Conservation (phyloP, 805 yeast genomes). For the Nakazawaea pomicola region DNA sequence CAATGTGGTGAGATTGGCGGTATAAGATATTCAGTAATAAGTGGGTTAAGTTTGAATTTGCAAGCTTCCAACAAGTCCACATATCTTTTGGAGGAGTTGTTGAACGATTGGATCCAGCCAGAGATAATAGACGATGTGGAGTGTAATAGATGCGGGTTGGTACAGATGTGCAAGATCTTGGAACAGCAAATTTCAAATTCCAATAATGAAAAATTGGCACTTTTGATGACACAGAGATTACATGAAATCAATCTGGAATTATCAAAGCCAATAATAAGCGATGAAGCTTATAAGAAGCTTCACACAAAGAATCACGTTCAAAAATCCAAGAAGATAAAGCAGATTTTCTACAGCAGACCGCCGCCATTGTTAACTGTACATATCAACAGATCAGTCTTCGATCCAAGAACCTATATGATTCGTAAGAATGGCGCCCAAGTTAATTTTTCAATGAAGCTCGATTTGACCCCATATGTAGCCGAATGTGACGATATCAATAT, state of each 20-base stretch:
- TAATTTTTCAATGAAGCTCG: slow-evolving; percentile 64
- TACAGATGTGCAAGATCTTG: slow-evolving; percentile 51
- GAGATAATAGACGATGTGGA: slow-evolving; percentile 92
- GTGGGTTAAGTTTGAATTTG: slow-evolving; percentile 68
- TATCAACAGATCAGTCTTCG: slow-evolving; percentile 90
- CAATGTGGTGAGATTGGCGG: slow-evolving; percentile 94
- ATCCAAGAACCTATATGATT: slow-evolving; percentile 76
- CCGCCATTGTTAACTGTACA: slow-evolving; percentile 83
- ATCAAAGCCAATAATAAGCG: slow-evolving; percentile 64
- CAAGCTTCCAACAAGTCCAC: slow-evolving; percentile 43
- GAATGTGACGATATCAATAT: slow-evolving; percentile 64
- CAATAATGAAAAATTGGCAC: slow-evolving; percentile 22
- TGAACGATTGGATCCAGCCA: slow-evolving; percentile 66
- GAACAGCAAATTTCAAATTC: slow-evolving; percentile 28
- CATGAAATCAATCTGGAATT: slow-evolving; percentile 49
- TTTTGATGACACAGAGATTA: slow-evolving; percentile 40
- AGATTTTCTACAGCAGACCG: slow-evolving; percentile 71
- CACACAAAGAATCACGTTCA: slow-evolving; percentile 71
- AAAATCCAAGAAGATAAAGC: slow-evolving; percentile 79
- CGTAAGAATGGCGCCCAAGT: slow-evolving; percentile 82
- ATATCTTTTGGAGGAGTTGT: slow-evolving; percentile 44
- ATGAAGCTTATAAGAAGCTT: slow-evolving; percentile 67
- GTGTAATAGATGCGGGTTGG: slow-evolving; percentile 87
- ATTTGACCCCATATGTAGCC: slow-evolving; percentile 66
- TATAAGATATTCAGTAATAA: slow-evolving; percentile 71